Conservation (phyloP, 2,329 filamentous ascomycete genomes). For the Phyllachora maydis region DNA sequence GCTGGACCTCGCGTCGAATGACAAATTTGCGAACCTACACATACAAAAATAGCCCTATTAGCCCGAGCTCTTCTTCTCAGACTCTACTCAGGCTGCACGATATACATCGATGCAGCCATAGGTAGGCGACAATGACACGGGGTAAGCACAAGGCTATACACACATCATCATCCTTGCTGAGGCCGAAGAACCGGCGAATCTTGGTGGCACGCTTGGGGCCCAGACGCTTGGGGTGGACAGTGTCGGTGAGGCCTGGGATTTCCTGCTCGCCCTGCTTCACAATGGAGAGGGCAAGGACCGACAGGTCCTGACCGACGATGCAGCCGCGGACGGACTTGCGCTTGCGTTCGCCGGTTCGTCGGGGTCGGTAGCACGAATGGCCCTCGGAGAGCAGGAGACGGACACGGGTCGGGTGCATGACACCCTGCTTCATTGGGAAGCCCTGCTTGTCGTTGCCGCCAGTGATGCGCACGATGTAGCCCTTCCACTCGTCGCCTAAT, state of each 20-base stretch:
- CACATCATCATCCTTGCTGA: constrained; percentile 99
- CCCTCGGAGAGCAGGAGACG: constrained; percentile 86
- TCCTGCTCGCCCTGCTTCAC: constrained; percentile 96
- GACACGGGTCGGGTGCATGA: constrained; percentile 97
- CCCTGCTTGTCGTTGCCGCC: constrained; percentile 99
- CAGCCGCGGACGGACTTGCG: constrained; percentile 97
- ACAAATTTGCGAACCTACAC: constrained; percentile 94
- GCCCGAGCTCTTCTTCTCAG: constrained; percentile 22
- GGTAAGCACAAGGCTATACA: no score
- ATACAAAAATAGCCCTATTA: constrained; percentile 15
- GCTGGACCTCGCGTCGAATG: constrained; percentile 93
- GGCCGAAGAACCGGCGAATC: constrained; percentile 98
- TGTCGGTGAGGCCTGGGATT: constrained; percentile 90
- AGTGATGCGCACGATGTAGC: constrained; percentile 98
- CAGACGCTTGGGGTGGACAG: constrained; percentile 96
- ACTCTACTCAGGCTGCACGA: constrained; percentile 32
- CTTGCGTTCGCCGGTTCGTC: constrained; percentile 97
- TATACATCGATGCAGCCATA: constrained; percentile 21
- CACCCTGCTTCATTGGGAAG: constrained; percentile 99
- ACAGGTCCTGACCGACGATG: constrained; percentile 91
- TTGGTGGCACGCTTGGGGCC: constrained; percentile 99
- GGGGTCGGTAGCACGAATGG: constrained; percentile 98
- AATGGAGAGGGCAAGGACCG: constrained; percentile 82
- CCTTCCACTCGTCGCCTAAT: constrained; percentile 98
- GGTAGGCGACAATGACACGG: constrained; percentile 64